Evolutionary conservation across 257 asterid genomes (phyloP), one percentile per base, ranked within the genome.

Genomic region (Capsicum chinense): DNA sequence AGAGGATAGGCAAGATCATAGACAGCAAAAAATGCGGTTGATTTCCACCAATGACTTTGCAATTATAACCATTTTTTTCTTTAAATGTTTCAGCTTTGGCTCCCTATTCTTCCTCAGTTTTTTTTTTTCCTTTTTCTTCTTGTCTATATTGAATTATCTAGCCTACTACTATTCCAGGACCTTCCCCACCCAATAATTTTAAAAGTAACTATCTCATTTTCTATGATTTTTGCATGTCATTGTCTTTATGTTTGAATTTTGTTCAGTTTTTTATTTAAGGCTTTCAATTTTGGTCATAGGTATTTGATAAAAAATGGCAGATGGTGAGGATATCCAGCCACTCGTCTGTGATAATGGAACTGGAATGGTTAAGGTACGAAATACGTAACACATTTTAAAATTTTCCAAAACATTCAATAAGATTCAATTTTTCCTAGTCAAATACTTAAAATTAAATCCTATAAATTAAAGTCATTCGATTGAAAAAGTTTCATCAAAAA

Each of bases 251-350:
- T 76, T 76, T 15, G 7, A 19, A 71, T 47, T 70, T n/a, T n/a
- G 17, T 19, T 71, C 58, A 47, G 37, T 74, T 71, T 76, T 13
- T 76, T 15, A 21, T 52, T 21, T 52, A 47, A 7, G 60, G 42
- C 6, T 81, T 44, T 42, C n/a, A 26, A 48, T 60, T 62, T 60
- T 62, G 44, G 11, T 62, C 3, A n/a, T 81, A 57, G 69, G 60
- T 64, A 12, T 37, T 80, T 13, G 4, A 60, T 7, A 21, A 64
- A 81, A 80, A 57, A 81, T 60, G 84, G 84, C 84, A 62, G 84
- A 81, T 59, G 84, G 84, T 81, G 84, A 81, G 44, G 84, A 81
- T 81, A 62, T 81, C 15, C 84, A 81, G 76, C 84, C 84, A 81
- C 84, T 81, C 14, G 84, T 81, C 57, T 81, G 84, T 81, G 84